Percentiles rank a stretch among this genome's conserved stretches.
Evolutionary conservation across 192 early-diverging fungal genomes (phyloP).

Genomic region (Obelidium mucronatum): DNA sequence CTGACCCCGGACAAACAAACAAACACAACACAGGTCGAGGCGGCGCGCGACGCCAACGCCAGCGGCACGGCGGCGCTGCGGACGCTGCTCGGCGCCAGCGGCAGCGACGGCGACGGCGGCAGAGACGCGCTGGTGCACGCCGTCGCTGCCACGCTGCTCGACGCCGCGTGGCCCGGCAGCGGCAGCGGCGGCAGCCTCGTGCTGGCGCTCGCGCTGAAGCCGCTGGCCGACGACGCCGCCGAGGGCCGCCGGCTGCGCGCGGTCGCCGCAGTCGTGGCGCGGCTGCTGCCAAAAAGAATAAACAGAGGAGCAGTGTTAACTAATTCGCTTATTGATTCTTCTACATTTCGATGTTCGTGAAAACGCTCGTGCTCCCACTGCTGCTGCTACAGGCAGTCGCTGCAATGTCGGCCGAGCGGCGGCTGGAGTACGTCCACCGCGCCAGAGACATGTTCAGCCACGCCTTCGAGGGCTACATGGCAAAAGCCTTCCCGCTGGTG

Average conservation of each 20-base stretch:
- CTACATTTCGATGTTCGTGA: too few species aligned
- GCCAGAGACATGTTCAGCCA: conserved; percentile 56
- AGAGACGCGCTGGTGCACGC: conserved; percentile 29
- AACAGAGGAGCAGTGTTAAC: too few species aligned
- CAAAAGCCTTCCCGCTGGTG: conserved; percentile 78
- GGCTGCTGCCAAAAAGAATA: neutral
- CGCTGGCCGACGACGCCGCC: neutral
- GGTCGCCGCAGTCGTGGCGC: neutral
- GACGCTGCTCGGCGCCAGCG: conserved; percentile 16
- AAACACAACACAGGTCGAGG: neutral
- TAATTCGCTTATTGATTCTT: too few species aligned
- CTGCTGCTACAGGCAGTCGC: neutral
- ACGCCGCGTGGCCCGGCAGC: neutral
- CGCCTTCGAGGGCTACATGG: conserved; percentile 79
- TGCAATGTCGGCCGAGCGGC: neutral
- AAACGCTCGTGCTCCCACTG: too few species aligned
- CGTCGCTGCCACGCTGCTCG: neutral
- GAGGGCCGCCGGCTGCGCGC: neutral
- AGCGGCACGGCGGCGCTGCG: neutral
- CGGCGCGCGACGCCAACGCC: neutral
- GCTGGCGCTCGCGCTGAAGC: conserved; percentile 12
- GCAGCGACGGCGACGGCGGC: too few species aligned
- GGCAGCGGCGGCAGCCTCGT: conserved; percentile 7
- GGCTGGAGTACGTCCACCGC: conserved; percentile 28
- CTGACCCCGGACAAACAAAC: too few species aligned